Conservation (phyloP, 176 grass and related monocot genomes). For the Hsuehochloa calcarea region DNA sequence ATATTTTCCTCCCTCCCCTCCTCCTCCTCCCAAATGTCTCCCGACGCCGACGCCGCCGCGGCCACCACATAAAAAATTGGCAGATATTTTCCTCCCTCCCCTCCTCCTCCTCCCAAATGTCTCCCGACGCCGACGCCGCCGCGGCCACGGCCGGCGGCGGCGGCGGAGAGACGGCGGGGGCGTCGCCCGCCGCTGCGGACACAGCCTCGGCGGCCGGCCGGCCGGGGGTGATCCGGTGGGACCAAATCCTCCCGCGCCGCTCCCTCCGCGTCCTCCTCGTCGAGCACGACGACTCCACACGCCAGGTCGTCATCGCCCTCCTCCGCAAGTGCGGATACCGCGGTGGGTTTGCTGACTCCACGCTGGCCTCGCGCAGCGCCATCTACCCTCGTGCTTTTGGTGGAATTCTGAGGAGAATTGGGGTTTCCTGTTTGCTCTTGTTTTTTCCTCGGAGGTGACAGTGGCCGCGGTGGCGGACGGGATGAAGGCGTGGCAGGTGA, state of each 20-base stretch:
- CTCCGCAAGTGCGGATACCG: slow-evolving; percentile 95
- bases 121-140: slow-evolving; percentile 42
- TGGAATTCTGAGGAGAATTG: background rate
- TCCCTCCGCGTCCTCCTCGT: slow-evolving; percentile 85
- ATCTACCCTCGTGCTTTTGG: background rate
- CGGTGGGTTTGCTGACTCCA: slow-evolving; percentile 39
- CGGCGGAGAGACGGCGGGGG: background rate
- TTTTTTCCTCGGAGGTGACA: slow-evolving; percentile 19
- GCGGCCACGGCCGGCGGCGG: background rate
- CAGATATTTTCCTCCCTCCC: slow-evolving; percentile 45
- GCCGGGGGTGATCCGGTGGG: slow-evolving; percentile 57
- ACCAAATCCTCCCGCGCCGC: slow-evolving; percentile 77
- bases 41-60: slow-evolving; percentile 38
- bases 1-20: slow-evolving; percentile 38
- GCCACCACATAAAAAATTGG: background rate
- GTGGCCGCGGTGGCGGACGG: slow-evolving; percentile 76
- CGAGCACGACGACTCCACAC: slow-evolving; percentile 92
- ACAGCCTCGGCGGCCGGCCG: background rate
- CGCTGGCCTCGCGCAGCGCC: background rate
- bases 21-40: slow-evolving; percentile 39
- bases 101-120: slow-evolving; percentile 33
- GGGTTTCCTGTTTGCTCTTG: background rate
- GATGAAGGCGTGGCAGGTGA: slow-evolving; percentile 89
- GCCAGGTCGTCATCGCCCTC: slow-evolving; percentile 90
- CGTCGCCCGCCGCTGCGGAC: slow-evolving; percentile 10